phyloP scores from a whole-genome alignment of 2,329 filamentous ascomycete species.

The Xylaria sp. region DNA sequence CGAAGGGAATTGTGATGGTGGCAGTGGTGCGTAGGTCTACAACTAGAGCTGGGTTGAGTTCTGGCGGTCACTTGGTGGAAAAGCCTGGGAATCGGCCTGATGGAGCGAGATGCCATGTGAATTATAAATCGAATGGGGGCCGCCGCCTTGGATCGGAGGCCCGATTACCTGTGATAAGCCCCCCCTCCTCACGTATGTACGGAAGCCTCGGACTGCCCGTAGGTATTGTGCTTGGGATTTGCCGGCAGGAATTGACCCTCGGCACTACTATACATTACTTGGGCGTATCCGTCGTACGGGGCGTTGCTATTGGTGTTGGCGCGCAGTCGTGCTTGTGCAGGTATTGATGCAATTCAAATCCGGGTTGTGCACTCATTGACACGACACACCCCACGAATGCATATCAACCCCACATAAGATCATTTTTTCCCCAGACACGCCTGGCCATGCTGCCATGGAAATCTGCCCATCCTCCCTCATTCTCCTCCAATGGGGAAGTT shows the following conservation, averaged over 20 bases:
- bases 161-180: too few species aligned
- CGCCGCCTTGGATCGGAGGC: too few species aligned
- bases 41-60: constrained; percentile 7
- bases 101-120: constrained; percentile 19
- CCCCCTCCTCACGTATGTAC: too few species aligned
- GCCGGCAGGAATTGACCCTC: not conserved
- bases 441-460: not conserved
- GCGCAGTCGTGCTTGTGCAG: too few species aligned
- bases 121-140: not conserved
- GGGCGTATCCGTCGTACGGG: too few species aligned
- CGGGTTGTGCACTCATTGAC: too few species aligned
- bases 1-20: constrained; percentile 4
- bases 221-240: not conserved
- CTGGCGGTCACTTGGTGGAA: constrained; percentile 15
- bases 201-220: too few species aligned
- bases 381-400: not conserved
- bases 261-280: too few species aligned
- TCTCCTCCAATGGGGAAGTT: constrained; percentile 6
- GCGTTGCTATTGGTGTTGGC: too few species aligned
- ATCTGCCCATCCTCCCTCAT: constrained; percentile 7
- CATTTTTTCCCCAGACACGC: not conserved
- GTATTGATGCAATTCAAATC: too few species aligned
- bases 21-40: constrained; percentile 2
- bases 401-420: not conserved
- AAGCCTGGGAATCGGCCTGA: constrained; percentile 8